Evolutionary conservation across 2,329 filamentous ascomycete genomes (phyloP).

Genomic region (Lecanoromycetidae sp.): DNA sequence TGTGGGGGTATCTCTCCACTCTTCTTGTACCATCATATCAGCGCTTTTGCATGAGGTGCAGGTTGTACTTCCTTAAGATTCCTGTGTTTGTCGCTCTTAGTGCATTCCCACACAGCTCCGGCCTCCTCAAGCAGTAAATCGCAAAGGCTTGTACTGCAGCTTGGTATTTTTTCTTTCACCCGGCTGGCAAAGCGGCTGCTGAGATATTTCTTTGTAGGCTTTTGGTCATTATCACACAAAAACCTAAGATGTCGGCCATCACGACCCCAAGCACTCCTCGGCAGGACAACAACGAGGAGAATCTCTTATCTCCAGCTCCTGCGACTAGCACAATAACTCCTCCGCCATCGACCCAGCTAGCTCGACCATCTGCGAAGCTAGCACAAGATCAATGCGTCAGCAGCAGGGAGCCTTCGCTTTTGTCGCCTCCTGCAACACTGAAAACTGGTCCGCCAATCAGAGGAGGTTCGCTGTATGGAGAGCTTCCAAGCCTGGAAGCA

Average conservation of each 20-base stretch:
- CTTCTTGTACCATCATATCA: too few species aligned
- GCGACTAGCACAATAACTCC: conserved; percentile 47
- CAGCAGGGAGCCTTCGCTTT: conserved; percentile 26
- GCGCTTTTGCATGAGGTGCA: neutral
- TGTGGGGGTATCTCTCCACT: neutral
- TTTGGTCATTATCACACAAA: neutral
- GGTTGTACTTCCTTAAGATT: too few species aligned
- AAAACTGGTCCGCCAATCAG: conserved; percentile 22
- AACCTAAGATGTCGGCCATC: conserved; percentile 13
- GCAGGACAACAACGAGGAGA: conserved; percentile 1
- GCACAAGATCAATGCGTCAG: conserved; percentile 31
- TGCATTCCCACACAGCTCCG: neutral
- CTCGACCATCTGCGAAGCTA: conserved; percentile 26
- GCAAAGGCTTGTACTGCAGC: too few species aligned
- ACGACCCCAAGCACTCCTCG: conserved; percentile 15
- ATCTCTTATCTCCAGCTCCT: conserved; percentile 28
- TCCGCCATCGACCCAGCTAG: conserved; percentile 49
- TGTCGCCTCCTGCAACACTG: conserved; percentile 38
- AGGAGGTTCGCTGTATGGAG: conserved; percentile 12
- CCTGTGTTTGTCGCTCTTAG: neutral
- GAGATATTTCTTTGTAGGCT: neutral
- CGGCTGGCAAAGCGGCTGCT: too few species aligned
- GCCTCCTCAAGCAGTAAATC: neutral
- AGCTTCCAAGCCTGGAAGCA: conserved; percentile 14
- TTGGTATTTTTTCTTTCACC: too few species aligned